phyloP scores from a whole-genome alignment of 1,139 yeast genomes.

The Arxiozyma slooffiae region DNA sequence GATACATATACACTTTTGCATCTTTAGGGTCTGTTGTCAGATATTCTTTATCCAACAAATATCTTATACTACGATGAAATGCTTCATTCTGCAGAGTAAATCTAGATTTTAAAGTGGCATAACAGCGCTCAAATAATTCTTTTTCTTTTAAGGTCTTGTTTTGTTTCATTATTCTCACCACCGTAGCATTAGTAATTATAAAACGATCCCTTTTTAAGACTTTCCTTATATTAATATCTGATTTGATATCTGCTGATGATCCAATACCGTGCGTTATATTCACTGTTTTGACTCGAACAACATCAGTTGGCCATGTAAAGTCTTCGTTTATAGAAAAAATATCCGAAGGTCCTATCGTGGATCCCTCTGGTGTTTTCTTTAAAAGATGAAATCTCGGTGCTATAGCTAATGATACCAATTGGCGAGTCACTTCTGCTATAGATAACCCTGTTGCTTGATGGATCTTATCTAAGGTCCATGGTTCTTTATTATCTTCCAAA shows the following conservation, averaged over 20 bases:
- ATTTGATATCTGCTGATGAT: background rate
- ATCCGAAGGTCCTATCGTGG: constrained; percentile 58
- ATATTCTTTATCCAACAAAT: constrained; percentile 74
- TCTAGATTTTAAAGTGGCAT: constrained; percentile 50
- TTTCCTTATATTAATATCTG: background rate
- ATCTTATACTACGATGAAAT: constrained; percentile 73
- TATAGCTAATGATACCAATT: constrained; percentile 73
- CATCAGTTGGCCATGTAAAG: constrained; percentile 61
- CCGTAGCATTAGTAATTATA: constrained; percentile 73
- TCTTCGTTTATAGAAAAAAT: constrained; percentile 57
- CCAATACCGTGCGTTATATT: constrained; percentile 11
- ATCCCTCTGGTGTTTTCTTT: constrained; percentile 63
- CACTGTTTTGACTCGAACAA: constrained; percentile 73
- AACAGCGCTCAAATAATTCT: constrained; percentile 56
- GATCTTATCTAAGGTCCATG: constrained; percentile 52
- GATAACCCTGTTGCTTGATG: constrained; percentile 63
- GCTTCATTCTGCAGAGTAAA: constrained; percentile 61
- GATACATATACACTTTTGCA: constrained; percentile 56
- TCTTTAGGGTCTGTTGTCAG: constrained; percentile 61
- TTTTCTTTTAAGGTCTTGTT: constrained; percentile 54
- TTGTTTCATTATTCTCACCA: constrained; percentile 80
- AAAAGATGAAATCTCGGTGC: constrained; percentile 73
- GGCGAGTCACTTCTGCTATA: constrained; percentile 59
- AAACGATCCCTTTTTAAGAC: constrained; percentile 39
- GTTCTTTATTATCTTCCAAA: constrained; percentile 20